phyloP scores from a whole-genome alignment of 2,329 filamentous ascomycete species.

The Fonsecaea erecta region DNA sequence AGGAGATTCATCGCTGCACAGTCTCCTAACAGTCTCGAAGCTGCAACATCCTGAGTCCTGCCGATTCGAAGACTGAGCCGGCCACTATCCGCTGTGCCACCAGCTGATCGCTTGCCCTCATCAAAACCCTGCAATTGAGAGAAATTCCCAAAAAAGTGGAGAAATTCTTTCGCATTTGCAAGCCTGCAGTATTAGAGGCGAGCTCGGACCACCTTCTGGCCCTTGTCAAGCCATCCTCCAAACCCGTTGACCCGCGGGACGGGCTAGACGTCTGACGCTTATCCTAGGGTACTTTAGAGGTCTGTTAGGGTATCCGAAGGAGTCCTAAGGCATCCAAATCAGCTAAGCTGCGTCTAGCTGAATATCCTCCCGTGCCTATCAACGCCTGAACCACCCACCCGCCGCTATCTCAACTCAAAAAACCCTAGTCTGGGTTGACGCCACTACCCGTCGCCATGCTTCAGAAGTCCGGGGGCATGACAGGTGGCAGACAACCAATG shows the following conservation, averaged over 20 bases:
- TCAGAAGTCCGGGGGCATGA: not conserved
- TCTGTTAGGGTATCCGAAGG: not conserved
- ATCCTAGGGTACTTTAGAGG: too few species aligned
- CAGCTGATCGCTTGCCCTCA: not conserved
- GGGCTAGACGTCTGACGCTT: not conserved
- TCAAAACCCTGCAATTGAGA: not conserved
- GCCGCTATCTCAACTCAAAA: not conserved
- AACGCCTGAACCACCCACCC: not conserved
- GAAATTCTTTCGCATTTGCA: not conserved
- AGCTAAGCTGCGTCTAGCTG: not conserved
- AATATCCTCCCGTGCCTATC: not conserved
- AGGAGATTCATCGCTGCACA: not conserved
- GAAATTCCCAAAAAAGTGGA: not conserved
- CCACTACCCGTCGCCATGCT: not conserved
- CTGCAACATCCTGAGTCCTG: not conserved
- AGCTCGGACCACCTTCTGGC: not conserved
- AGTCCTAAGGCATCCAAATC: not conserved
- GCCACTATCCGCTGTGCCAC: not conserved
- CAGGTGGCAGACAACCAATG: not conserved
- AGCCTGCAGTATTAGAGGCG: not conserved
- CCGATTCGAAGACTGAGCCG: not conserved
- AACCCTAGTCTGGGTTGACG: not conserved
- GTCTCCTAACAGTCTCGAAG: not conserved
- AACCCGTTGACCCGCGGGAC: not conserved
- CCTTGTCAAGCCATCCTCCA: not conserved